A percentile compares a stretch with the other conserved stretches of the same genome.
Conservation (phyloP, 495 filamentous ascomycete species). For the Beverwykella pulmonaria region DNA sequence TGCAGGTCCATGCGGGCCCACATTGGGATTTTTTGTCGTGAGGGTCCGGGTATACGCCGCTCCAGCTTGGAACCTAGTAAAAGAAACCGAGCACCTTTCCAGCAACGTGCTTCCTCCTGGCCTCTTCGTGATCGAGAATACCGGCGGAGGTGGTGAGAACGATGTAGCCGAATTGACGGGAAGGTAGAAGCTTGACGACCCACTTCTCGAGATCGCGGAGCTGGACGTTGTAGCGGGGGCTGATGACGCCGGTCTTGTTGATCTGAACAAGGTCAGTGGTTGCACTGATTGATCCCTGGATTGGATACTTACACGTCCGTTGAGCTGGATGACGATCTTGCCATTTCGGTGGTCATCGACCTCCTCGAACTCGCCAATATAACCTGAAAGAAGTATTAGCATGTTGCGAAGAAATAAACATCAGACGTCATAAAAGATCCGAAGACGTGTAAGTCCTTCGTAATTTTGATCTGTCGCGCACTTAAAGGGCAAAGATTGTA, state of each 20-base stretch:
- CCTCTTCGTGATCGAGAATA: slow-evolving; percentile 99
- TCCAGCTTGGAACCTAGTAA: slow-evolving; percentile 62
- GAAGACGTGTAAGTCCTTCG: slow-evolving; percentile 96
- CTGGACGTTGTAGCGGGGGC: slow-evolving; percentile 96
- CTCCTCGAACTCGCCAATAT: slow-evolving; percentile 99
- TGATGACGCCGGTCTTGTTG: slow-evolving; percentile 99
- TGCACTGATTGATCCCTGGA: slow-evolving; percentile 11
- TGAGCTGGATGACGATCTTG: slow-evolving; percentile 97
- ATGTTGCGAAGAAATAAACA: slow-evolving; percentile 94
- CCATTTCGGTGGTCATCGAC: slow-evolving; percentile 98
- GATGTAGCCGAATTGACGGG: slow-evolving; percentile 99
- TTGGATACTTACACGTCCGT: slow-evolving; percentile 60
- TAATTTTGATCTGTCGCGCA: slow-evolving; percentile 84
- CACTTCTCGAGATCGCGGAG: slow-evolving; percentile 96
- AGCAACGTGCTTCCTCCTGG: slow-evolving; percentile 92
- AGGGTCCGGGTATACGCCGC: slow-evolving; percentile 9
- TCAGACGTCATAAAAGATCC: slow-evolving; percentile 70
- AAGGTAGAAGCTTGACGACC: slow-evolving; percentile 96
- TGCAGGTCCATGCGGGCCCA: background rate
- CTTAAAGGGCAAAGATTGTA: slow-evolving; percentile 98
- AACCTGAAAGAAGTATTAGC: slow-evolving; percentile 66
- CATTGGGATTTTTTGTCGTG: background rate
- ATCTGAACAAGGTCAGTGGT: slow-evolving; percentile 59
- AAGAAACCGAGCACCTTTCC: slow-evolving; percentile 98
- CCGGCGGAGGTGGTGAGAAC: slow-evolving; percentile 97